Evolutionary conservation across 2,329 filamentous ascomycete species (phyloP).

Genomic region (Colletotrichum melonis): DNA sequence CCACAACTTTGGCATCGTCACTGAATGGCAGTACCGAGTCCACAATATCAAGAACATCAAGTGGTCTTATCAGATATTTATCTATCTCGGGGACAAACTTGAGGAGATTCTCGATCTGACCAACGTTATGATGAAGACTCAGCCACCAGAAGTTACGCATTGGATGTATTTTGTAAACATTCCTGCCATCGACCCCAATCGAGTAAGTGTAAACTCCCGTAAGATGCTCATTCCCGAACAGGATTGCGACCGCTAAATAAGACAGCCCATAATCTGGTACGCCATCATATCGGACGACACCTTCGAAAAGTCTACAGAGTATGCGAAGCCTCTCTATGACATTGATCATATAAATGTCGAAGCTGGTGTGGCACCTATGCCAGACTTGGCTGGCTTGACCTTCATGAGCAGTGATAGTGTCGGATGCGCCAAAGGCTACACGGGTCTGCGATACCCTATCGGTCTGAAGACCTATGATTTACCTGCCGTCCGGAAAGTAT

Average conservation of each 20-base stretch:
- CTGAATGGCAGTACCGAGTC: slow-evolving; percentile 50
- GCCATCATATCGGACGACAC: slow-evolving; percentile 54
- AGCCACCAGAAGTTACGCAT: slow-evolving; percentile 41
- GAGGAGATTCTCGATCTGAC: slow-evolving; percentile 47
- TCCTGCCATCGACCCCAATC: slow-evolving; percentile 42
- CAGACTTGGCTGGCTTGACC: slow-evolving; percentile 53
- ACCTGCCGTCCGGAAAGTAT: slow-evolving; percentile 41
- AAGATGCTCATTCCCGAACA: neutral
- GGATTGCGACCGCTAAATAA: neutral
- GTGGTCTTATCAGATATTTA: slow-evolving; percentile 38
- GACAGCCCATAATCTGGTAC: slow-evolving; percentile 51
- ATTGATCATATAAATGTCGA: slow-evolving; percentile 49
- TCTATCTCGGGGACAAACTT: slow-evolving; percentile 42
- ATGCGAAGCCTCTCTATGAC: slow-evolving; percentile 53
- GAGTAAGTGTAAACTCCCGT: slow-evolving; percentile 42
- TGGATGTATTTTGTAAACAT: slow-evolving; percentile 50
- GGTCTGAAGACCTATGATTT: slow-evolving; percentile 52
- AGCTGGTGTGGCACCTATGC: slow-evolving; percentile 50
- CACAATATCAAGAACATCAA: slow-evolving; percentile 39
- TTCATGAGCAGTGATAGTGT: slow-evolving; percentile 48
- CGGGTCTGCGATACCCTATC: slow-evolving; percentile 55
- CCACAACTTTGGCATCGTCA: slow-evolving; percentile 61
- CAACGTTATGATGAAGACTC: slow-evolving; percentile 42
- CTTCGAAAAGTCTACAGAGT: slow-evolving; percentile 47
- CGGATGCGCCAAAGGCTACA: slow-evolving; percentile 54